Evolutionary conservation across 2,329 filamentous ascomycete genomes (phyloP).

Genomic region (Clonostachys rhizophaga): DNA sequence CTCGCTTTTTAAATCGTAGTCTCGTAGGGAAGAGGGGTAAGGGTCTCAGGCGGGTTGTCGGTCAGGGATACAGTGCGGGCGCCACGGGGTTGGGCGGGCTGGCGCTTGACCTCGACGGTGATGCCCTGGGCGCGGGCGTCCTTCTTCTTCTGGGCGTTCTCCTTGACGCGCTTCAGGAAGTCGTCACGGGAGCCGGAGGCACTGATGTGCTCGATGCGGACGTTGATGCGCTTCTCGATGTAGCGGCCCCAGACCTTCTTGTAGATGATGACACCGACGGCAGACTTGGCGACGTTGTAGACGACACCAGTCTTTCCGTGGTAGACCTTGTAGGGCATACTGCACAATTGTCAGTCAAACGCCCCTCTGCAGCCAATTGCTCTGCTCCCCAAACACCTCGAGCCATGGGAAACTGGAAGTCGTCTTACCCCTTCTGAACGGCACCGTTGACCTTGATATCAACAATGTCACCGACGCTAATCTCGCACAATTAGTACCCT

Average conservation of each 20-base stretch:
- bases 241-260: conserved; percentile 99
- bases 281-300: conserved; percentile 98
- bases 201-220: conserved; percentile 95
- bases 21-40: conserved; percentile 92
- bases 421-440: conserved; percentile 87
- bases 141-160: conserved; percentile 88
- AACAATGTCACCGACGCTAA: conserved; percentile 93
- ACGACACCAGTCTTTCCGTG: conserved; percentile 98
- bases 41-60: conserved; percentile 85
- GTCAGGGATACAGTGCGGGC: conserved; percentile 74
- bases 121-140: conserved; percentile 87
- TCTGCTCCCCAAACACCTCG: not conserved
- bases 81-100: conserved; percentile 73
- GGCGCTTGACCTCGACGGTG: conserved; percentile 90
- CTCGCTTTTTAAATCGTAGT: conserved; percentile 77
- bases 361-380: not conserved
- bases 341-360: conserved; percentile 36
- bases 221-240: conserved; percentile 99
- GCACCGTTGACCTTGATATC: conserved; percentile 99
- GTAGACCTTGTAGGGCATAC: conserved; percentile 99
- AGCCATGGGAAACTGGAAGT: conserved; percentile 1
- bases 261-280: conserved; percentile 98
- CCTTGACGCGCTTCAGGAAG: conserved; percentile 95
- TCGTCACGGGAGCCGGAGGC: conserved; percentile 95
- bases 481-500: conserved; percentile 33